Evolutionary conservation across 306 rosid species (phyloP), one percentile per base, ranked within the genome.

Genomic region (Oxytropis ochrocephala): DNA sequence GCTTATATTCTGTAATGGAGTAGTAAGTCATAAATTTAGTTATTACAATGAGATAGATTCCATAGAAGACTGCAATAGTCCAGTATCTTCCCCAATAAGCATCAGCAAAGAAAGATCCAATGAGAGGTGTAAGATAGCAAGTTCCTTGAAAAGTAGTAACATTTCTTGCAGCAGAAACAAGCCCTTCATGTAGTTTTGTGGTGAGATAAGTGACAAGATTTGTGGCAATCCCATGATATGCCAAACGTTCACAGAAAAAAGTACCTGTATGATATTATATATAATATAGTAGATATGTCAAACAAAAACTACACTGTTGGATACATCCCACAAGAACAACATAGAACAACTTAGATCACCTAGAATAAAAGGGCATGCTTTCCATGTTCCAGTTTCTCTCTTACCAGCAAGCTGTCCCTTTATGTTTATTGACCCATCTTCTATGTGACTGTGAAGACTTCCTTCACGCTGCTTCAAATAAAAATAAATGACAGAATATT

Each of bases 81-180:
- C 98, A 81, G 69, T 87, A 92, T 85, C 98, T 84, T 77, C 98
- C 98, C 95, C 90, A 92, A 82, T 84, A 92, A 69, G 98, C 86
- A 89, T 92, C 98, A 12, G 98, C 98, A 29, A 89, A 43, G 67
- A 92, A 75, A 67, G 98, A 95, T 58, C 98, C 98, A 41, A 92
- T 47, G 6, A 92, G 92, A 72, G 96, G 98, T 47, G 95, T 86
- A 60, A 92, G 96, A 83, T 89, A 92, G 75, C 95, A 85, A 72
- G 98, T 92, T 50, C 96, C 98, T 53, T 85, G 86, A 88, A 92
- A 92, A 36, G 91, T 89, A 55, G 92, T 92, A 27, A 89, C 95
- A 57, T 83, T 89, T 83, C 84, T 89, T 44, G 98, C 98, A 7
- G 95, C 96, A 32, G 84, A 56, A 11, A 84, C 95, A 75, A 83